phyloP scores from a whole-genome alignment of 306 rosid genomes.

The cucumber (Cucumis sativus) region DNA sequence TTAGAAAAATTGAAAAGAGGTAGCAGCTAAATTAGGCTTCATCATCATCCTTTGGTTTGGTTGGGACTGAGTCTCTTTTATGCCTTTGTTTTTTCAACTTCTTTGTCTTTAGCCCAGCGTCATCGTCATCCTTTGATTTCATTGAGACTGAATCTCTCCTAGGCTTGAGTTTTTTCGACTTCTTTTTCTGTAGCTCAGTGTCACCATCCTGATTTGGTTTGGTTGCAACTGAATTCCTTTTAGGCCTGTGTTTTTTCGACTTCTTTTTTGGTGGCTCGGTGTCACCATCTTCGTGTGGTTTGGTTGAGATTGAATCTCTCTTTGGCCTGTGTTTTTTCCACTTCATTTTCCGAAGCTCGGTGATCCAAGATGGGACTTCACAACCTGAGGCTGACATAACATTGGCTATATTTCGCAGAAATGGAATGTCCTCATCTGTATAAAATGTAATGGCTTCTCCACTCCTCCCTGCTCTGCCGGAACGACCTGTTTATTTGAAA shows the following conservation, averaged over 20 bases:
- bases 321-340: constrained; percentile 85
- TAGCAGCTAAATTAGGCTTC: neutral
- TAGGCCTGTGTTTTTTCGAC: constrained; percentile 77
- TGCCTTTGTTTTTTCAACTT: constrained; percentile 87
- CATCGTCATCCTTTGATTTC: constrained; percentile 19
- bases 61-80: constrained; percentile 53
- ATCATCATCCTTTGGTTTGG: constrained; percentile 28
- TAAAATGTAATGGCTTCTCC: constrained; percentile 89
- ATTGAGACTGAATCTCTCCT: constrained; percentile 58
- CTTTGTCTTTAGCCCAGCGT: constrained; percentile 41
- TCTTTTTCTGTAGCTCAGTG: constrained; percentile 44
- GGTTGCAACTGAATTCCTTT: constrained; percentile 54
- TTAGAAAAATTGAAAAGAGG: neutral
- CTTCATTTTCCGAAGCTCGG: constrained; percentile 57
- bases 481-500: constrained; percentile 49
- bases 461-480: constrained; percentile 91
- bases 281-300: constrained; percentile 22
- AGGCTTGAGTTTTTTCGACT: constrained; percentile 74
- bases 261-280: constrained; percentile 50
- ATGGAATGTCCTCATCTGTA: constrained; percentile 74
- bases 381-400: constrained; percentile 78
- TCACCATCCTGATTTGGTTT: constrained; percentile 22
- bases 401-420: constrained; percentile 68
- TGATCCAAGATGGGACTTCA: constrained; percentile 73
- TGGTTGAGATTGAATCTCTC: constrained; percentile 63